phyloP scores from a whole-genome alignment of 192 early-diverging fungal genomes.

The Coemansia sp. region DNA sequence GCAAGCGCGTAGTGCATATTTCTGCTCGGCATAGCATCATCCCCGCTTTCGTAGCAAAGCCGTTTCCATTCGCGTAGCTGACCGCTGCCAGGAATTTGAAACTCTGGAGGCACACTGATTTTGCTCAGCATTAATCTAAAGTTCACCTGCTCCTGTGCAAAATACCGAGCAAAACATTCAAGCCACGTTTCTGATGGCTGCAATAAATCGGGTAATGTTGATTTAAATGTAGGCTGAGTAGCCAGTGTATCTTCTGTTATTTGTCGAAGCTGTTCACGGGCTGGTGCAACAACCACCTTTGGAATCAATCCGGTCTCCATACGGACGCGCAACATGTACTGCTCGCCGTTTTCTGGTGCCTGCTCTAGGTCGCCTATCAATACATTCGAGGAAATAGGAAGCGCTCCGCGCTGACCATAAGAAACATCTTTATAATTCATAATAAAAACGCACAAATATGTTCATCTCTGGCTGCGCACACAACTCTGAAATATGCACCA shows the following conservation, averaged over 20 bases:
- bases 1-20: slow-evolving; percentile 28
- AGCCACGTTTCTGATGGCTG: slow-evolving; percentile 26
- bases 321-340: slow-evolving; percentile 47
- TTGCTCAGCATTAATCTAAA: slow-evolving; percentile 7
- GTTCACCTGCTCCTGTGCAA: slow-evolving; percentile 9
- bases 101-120: slow-evolving; percentile 9
- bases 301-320: slow-evolving; percentile 32
- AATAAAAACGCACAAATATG: background rate
- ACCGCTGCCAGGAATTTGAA: slow-evolving; percentile 14
- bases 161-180: slow-evolving; percentile 4
- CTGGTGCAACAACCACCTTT: slow-evolving; percentile 14
- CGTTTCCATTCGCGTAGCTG: slow-evolving; percentile 35
- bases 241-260: background rate
- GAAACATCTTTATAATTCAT: background rate
- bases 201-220: background rate
- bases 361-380: slow-evolving; percentile 26
- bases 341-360: slow-evolving; percentile 41
- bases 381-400: slow-evolving; percentile 23
- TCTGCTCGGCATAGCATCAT: background rate
- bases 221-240: background rate
- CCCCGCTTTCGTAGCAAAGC: slow-evolving; percentile 23
- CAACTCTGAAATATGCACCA: background rate
- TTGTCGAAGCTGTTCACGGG: slow-evolving; percentile 14
- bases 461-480: background rate
- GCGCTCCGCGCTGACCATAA: slow-evolving; percentile 32